Evolutionary conservation across 495 filamentous ascomycete genomes (phyloP).

Genomic region (Penicillium simplicissimum): DNA sequence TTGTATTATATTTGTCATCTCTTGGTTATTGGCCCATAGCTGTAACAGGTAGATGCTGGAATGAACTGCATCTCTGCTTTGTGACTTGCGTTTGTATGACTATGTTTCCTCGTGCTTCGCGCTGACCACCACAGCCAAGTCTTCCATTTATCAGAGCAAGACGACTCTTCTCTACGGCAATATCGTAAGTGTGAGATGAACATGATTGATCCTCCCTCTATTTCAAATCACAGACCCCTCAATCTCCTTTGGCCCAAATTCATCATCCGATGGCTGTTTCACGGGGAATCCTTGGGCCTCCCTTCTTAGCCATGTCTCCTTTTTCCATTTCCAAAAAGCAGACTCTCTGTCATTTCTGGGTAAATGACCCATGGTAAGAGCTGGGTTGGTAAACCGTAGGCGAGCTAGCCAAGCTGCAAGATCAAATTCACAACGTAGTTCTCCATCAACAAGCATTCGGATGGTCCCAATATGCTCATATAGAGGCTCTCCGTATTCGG

Average conservation of each 20-base stretch:
- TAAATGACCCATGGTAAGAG: background rate
- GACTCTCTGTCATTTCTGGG: background rate
- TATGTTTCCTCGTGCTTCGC: background rate
- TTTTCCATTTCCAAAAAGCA: background rate
- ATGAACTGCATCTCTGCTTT: constrained; percentile 1
- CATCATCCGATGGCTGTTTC: background rate
- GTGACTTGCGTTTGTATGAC: background rate
- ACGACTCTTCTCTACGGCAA: background rate
- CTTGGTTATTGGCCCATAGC: background rate
- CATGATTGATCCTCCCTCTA: background rate
- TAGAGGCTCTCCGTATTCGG: background rate
- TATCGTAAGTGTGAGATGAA: too few species aligned
- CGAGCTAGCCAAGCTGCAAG: background rate
- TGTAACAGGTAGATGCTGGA: background rate
- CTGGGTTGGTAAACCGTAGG: background rate
- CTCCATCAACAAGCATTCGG: background rate
- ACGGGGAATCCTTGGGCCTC: background rate
- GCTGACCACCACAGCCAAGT: background rate
- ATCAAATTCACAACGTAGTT: background rate
- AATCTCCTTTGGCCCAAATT: background rate
- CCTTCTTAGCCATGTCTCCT: background rate
- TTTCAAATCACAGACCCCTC: background rate
- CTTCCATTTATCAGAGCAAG: background rate
- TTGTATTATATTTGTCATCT: background rate
- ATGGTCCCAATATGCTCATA: background rate